Base-by-base conservation (phyloP, 1,284 basidiomycete genomes). In the Cutaneotrichosporon sp. region DNA sequence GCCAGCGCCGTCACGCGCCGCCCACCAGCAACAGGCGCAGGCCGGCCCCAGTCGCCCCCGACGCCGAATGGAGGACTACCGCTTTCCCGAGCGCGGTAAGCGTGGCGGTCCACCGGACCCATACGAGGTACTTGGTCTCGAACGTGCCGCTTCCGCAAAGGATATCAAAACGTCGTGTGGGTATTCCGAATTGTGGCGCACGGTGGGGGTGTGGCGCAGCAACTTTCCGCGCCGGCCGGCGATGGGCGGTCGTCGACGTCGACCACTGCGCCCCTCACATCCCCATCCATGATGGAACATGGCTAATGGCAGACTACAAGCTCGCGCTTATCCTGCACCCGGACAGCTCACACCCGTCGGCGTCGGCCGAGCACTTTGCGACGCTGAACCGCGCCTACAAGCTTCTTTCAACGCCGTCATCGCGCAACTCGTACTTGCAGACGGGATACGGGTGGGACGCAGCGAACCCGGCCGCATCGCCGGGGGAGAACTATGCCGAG, bases 311-410 rank as follows among this genome's bases (percentile, higher is more conserved):
- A 76, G 73, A 76, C 50, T 76, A 76, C 58, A 61, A 62, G 35
- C 67, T 76, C 20, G 74, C 74, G 2, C 58, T 71, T 9, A 46
- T 76, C 8, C 61, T 74, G n/a, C 74, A 76, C 55, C 74, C 74
- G 8, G 74, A 76, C 55, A 68, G 69, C 5, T 62, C 64, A 5
- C 72, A 76, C 55, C 72, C 72, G 2, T 70, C 72, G 4, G 65
- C 74, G 4, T 72, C 67, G 0, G 64, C 68, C 1, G 61, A 67
- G 15, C 62, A 74, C 56, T 76, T 76, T 49, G 61, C 68, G 4
- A 64, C 58, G 4, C 66, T 76, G 13, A 62, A 68, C 56, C 54
- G 59, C 20, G 74, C 74, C 8, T 76, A 76, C 61, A 73, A 62
- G 33, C 62, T 76, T 13, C 64, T 76, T 12, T 69, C 68, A 2